phyloP scores from a whole-genome alignment of 1,139 yeast species.

The Candida mesenterica region DNA sequence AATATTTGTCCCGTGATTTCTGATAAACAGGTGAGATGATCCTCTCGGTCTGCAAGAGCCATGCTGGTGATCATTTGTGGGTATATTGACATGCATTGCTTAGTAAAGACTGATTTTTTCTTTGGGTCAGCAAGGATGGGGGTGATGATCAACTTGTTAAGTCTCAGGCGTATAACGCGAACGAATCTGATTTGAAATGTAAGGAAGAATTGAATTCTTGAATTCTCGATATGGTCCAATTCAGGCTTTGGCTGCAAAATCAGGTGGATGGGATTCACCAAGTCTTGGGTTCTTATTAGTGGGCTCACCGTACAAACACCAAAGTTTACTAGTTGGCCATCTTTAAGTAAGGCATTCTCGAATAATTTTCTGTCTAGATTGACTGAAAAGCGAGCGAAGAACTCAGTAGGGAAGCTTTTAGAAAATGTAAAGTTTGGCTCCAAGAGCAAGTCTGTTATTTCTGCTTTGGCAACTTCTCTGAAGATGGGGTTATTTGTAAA shows the following conservation, averaged over 20 bases:
- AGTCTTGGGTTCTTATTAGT: conserved; percentile 4
- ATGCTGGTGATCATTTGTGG: conserved; percentile 50
- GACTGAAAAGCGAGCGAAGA: conserved; percentile 11
- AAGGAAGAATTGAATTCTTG: conserved; percentile 53
- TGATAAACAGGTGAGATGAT: conserved; percentile 50
- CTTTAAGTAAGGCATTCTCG: conserved; percentile 30
- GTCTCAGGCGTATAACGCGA: conserved; percentile 44
- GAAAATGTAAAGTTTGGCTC: conserved; percentile 27
- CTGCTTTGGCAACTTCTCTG: conserved; percentile 22
- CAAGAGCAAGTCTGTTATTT: conserved; percentile 29
- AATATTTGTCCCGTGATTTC: conserved; percentile 63
- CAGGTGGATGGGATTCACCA: conserved; percentile 13
- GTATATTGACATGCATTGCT: conserved; percentile 54
- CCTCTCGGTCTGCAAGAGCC: conserved; percentile 62
- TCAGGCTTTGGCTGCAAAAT: conserved; percentile 6
- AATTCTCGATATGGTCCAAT: conserved; percentile 17
- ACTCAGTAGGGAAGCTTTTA: conserved; percentile 25
- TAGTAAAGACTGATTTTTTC: conserved; percentile 47
- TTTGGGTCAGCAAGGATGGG: conserved; percentile 49
- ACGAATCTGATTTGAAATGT: conserved; percentile 58
- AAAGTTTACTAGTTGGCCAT: conserved; percentile 27
- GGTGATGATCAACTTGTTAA: conserved; percentile 52
- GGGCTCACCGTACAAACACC: conserved; percentile 13
- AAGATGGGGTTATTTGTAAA: conserved; percentile 25
- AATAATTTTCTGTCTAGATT: conserved; percentile 22